A percentile compares a stretch with the other conserved stretches of the same genome.
Evolutionary conservation across 176 grass and related monocot species (phyloP).

Genomic region (Stipa capillata): DNA sequence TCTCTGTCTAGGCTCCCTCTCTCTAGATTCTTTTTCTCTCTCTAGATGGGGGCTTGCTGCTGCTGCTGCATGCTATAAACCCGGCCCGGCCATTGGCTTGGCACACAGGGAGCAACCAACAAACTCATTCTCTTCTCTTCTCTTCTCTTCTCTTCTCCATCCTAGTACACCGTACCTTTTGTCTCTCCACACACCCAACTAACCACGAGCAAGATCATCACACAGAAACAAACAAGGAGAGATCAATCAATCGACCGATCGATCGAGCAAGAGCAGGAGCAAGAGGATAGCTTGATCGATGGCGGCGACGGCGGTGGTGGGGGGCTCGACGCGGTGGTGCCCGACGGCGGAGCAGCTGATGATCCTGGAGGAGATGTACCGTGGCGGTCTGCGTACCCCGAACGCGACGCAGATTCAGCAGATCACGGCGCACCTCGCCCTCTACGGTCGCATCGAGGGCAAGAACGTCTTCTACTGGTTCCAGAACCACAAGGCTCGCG

Average conservation of each 20-base stretch:
- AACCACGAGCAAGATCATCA: no score
- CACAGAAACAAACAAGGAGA: no score
- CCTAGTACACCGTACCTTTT: constrained; percentile 17
- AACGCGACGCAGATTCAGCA: constrained; percentile 89
- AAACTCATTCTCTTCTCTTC: not conserved
- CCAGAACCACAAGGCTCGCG: constrained; percentile 96
- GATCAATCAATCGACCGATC: not conserved
- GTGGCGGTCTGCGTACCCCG: constrained; percentile 67
- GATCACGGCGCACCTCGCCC: constrained; percentile 73
- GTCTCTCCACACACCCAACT: not conserved
- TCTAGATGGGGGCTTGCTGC: not conserved
- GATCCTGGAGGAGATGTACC: constrained; percentile 92
- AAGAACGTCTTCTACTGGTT: constrained; percentile 99
- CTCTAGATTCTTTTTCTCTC: constrained; percentile 3
- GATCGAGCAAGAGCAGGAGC: not conserved
- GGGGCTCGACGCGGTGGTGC: constrained; percentile 76
- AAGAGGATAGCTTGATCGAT: not conserved
- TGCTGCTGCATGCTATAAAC: not conserved
- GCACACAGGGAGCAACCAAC: not conserved
- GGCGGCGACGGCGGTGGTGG: not conserved
- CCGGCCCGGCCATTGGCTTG: not conserved
- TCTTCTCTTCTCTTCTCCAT: not conserved
- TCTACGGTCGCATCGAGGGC: constrained; percentile 89
- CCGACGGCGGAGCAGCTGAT: constrained; percentile 95
- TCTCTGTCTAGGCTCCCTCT: not conserved